Percentiles rank a stretch among this genome's conserved stretches.
These are phyloP conservation scores for Cystofilobasidium capitatum DNA, from an alignment of 768 basidiomycete genomes.

Conservation along the genomic window DNA sequence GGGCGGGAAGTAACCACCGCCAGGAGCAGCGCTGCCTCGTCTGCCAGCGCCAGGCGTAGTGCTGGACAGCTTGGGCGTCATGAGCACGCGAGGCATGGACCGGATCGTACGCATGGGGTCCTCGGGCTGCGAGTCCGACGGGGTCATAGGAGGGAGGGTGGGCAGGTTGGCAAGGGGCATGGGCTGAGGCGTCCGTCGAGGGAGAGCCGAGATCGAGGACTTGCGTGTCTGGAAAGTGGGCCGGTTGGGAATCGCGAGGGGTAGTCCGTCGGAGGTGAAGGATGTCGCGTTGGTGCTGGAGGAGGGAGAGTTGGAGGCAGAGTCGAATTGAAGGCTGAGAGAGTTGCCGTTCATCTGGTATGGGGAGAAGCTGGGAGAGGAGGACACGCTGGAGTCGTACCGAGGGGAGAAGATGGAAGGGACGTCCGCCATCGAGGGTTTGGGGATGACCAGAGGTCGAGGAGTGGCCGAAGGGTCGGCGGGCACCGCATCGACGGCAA, in stretches of 20 bases:
- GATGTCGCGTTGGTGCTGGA: too few relatives aligned
- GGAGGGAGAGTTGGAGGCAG: too few relatives aligned
- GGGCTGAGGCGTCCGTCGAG: conserved; percentile 16
- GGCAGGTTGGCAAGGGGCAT: conserved; percentile 26
- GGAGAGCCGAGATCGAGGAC: conserved; percentile 20
- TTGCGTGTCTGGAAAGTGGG: conserved; percentile 12
- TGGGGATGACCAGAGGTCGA: not conserved
- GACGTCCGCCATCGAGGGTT: not conserved
- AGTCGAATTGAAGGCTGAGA: too few relatives aligned
- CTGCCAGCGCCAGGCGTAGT: not conserved
- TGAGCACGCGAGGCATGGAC: conserved; percentile 21
- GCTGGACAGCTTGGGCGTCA: not conserved
- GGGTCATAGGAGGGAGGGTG: conserved; percentile 15
- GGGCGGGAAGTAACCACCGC: not conserved
- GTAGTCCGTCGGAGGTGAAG: too few relatives aligned
- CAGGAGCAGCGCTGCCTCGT: not conserved
- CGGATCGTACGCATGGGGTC: conserved; percentile 16
- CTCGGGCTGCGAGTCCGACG: not conserved
- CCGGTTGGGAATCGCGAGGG: too few relatives aligned
- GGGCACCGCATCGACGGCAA: not conserved
- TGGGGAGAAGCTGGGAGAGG: too few relatives aligned
- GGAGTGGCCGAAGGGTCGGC: not conserved
- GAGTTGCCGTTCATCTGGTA: too few relatives aligned
- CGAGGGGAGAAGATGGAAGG: not conserved
- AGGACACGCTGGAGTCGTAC: not conserved